These are phyloP conservation scores for Hevea brasiliensis DNA, from an alignment of 345 rosid genomes.

Conservation along the genomic window DNA sequence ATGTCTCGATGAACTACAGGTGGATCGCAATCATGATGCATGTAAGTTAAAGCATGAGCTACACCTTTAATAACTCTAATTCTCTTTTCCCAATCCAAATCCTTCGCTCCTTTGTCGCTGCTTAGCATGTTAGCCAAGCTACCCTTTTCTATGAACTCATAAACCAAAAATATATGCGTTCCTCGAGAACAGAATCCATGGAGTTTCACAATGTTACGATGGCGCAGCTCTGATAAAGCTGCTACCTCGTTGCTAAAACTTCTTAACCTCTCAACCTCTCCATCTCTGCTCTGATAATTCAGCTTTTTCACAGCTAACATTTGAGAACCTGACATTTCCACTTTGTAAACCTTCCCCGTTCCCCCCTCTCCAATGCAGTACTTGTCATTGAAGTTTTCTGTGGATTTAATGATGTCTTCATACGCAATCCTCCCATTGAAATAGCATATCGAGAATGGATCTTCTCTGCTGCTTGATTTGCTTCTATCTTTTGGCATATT, in stretches of 20 bases:
- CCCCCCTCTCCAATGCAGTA: conserved; percentile 30
- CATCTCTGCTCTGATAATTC: not conserved
- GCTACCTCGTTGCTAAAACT: conserved; percentile 23
- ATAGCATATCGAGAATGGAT: not conserved
- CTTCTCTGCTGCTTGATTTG: not conserved
- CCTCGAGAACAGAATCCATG: conserved; percentile 24
- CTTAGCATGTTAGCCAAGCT: conserved; percentile 28
- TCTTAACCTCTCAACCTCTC: conserved; percentile 6
- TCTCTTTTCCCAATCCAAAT: conserved; percentile 36
- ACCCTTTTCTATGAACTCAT: conserved; percentile 33
- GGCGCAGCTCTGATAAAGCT: conserved; percentile 27
- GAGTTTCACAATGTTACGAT: conserved; percentile 32
- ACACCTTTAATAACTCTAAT: conserved; percentile 13
- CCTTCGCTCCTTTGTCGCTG: conserved; percentile 6
- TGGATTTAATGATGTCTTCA: conserved; percentile 28
- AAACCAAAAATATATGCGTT: conserved; percentile 21
- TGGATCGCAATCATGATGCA: conserved; percentile 24
- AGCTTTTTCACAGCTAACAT: conserved; percentile 33
- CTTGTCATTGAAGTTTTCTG: conserved; percentile 20
- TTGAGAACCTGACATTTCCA: conserved; percentile 9
- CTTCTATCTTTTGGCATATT: not conserved
- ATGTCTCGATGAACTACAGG: conserved; percentile 31
- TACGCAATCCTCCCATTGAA: conserved; percentile 22
- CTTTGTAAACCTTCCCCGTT: conserved; percentile 27
- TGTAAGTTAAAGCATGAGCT: conserved; percentile 26